Conservation (phyloP, 2,329 filamentous ascomycete species). For the Metarhizium rileyi region DNA sequence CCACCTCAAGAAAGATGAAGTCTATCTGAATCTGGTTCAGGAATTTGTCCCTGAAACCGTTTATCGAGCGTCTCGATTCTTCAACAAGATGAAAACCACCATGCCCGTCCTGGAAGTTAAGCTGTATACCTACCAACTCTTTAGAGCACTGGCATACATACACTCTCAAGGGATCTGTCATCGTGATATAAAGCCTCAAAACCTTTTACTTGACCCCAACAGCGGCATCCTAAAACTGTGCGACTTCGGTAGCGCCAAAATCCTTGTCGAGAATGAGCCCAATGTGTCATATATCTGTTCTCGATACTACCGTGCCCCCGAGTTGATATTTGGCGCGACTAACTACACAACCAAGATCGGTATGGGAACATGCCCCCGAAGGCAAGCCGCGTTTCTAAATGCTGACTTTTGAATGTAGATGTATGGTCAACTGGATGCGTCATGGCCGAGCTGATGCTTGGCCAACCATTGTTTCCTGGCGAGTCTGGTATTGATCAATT, state of each 20-base stretch:
- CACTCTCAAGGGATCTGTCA: conserved; percentile 99
- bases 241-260: conserved; percentile 98
- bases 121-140: conserved; percentile 98
- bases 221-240: conserved; percentile 93
- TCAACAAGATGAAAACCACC: conserved; percentile 99
- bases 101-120: conserved; percentile 99
- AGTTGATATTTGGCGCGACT: conserved; percentile 96
- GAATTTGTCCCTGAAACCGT: conserved; percentile 98
- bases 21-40: conserved; percentile 95
- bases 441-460: conserved; percentile 98
- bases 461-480: conserved; percentile 93
- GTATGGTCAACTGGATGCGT: conserved; percentile 99
- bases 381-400: conserved; percentile 5
- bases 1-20: conserved; percentile 73
- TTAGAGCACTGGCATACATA: conserved; percentile 96
- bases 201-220: conserved; percentile 83
- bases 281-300: conserved; percentile 99
- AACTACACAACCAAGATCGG: conserved; percentile 99
- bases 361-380: conserved; percentile 35
- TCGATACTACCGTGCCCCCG: conserved; percentile 93
- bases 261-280: conserved; percentile 94
- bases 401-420: conserved; percentile 51
- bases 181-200: conserved; percentile 98
- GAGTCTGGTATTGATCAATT: conserved; percentile 98
- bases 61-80: conserved; percentile 94